A percentile compares a stretch with the other conserved stretches of the same genome.
Conservation (phyloP, 345 rosid species). For the Stellera chamaejasme region DNA sequence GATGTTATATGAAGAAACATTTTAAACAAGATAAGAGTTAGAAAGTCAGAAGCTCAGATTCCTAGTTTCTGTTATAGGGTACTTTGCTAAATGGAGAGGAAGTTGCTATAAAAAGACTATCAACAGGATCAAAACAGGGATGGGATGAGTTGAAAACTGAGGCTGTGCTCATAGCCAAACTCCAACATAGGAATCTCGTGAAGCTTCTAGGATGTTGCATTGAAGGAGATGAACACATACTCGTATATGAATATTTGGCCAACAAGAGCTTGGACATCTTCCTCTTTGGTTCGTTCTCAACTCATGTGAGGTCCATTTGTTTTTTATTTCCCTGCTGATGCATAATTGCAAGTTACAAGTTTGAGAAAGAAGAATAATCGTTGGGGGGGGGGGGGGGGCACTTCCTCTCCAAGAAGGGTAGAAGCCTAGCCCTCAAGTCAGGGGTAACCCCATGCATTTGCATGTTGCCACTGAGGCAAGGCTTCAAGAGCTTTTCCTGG, state of each 20-base stretch:
- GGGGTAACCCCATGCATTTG: too few relatives aligned
- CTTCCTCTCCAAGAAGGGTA: too few relatives aligned
- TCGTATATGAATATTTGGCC: constrained; percentile 1
- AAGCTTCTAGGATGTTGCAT: constrained; percentile 2
- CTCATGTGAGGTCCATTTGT: neutral
- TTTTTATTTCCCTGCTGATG: neutral
- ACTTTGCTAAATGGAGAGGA: neutral
- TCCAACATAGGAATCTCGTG: constrained; percentile 4
- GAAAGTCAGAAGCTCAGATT: too few relatives aligned
- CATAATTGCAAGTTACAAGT: neutral
- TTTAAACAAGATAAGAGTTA: too few relatives aligned
- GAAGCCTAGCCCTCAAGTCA: too few relatives aligned
- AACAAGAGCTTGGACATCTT: constrained; percentile 4
- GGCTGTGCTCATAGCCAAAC: neutral
- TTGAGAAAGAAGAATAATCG: too few relatives aligned
- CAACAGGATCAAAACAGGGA: constrained; percentile 1
- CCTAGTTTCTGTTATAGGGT: neutral
- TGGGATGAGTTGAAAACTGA: neutral
- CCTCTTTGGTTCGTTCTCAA: neutral
- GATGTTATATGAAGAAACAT: neutral
- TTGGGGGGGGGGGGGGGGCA: too few relatives aligned
- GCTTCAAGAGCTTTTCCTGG: too few relatives aligned
- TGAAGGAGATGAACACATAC: constrained; percentile 1
- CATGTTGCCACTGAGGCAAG: too few relatives aligned
- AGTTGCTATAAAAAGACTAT: constrained; percentile 1